A percentile compares a stretch with the other conserved stretches of the same genome.
Conservation (phyloP, 2,329 filamentous ascomycete genomes). For the Aspergillus awamori region DNA sequence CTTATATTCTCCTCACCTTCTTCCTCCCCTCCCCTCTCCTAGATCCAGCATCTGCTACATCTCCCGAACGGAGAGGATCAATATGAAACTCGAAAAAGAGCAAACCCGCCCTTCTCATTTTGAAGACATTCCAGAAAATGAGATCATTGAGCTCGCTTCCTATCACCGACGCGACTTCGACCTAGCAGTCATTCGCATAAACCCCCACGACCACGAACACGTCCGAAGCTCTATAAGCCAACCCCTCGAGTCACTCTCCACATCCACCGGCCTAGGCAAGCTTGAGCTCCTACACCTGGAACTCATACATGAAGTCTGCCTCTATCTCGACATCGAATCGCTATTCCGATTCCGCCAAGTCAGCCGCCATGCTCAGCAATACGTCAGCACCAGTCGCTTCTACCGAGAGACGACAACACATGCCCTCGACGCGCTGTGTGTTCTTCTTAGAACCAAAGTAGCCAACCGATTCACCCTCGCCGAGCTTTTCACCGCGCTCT, state of each 20-base stretch:
- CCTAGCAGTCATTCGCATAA: not conserved
- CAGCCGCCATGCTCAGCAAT: not conserved
- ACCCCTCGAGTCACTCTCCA: not conserved
- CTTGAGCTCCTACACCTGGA: not conserved
- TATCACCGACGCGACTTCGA: not conserved
- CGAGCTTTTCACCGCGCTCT: conserved; percentile 11
- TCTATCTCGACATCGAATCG: not conserved
- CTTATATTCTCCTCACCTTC: no score
- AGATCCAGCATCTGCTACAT: no score
- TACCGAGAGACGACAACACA: not conserved
- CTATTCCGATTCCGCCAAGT: not conserved
- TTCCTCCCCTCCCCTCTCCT: no score
- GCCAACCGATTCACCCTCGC: conserved; percentile 11
- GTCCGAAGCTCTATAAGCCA: not conserved
- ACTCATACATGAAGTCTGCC: not conserved
- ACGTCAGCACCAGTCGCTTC: not conserved
- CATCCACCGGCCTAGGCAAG: not conserved
- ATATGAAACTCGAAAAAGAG: no score
- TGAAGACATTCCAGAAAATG: not conserved
- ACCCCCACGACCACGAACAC: not conserved
- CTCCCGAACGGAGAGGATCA: no score
- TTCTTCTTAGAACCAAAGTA: conserved; percentile 3
- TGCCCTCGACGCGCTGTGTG: not conserved
- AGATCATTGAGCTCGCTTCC: not conserved
- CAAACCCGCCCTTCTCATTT: no score